These are phyloP conservation scores for Dalbergia cultrata DNA, from an alignment of 306 rosid species.

Conservation along the genomic window DNA sequence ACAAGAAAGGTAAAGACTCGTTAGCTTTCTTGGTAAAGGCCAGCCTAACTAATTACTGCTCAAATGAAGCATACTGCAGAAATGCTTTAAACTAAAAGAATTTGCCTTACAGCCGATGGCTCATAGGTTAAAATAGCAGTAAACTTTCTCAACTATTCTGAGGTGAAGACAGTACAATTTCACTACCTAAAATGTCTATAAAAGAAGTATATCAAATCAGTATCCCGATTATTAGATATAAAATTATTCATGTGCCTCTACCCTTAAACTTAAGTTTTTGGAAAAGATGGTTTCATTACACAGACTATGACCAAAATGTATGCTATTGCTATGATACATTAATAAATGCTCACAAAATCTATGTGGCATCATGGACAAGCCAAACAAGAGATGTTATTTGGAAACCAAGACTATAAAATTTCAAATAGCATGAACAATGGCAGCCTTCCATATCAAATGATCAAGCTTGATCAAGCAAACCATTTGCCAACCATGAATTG, in stretches of 20 bases:
- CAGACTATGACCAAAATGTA: too few species aligned
- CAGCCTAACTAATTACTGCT: neutral
- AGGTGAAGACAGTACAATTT: neutral
- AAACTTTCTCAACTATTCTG: neutral
- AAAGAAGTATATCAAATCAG: neutral
- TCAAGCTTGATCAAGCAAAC: neutral
- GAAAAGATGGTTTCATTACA: too few species aligned
- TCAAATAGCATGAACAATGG: too few species aligned
- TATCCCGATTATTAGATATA: neutral
- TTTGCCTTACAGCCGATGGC: neutral
- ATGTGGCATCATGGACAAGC: too few species aligned
- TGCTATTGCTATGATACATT: too few species aligned
- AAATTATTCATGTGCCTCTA: too few species aligned
- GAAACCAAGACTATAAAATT: too few species aligned
- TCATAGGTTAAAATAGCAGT: neutral
- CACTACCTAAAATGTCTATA: neutral
- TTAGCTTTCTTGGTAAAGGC: conserved; percentile 3
- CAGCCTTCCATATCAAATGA: too few species aligned
- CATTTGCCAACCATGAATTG: neutral
- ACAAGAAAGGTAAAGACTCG: neutral
- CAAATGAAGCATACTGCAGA: neutral
- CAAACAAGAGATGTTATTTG: too few species aligned
- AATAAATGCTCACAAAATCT: too few species aligned
- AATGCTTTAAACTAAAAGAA: neutral
- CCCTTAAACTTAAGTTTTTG: too few species aligned